phyloP scores from a whole-genome alignment of 2,329 filamentous ascomycete genomes.

The Coniochaeta prunicola region DNA sequence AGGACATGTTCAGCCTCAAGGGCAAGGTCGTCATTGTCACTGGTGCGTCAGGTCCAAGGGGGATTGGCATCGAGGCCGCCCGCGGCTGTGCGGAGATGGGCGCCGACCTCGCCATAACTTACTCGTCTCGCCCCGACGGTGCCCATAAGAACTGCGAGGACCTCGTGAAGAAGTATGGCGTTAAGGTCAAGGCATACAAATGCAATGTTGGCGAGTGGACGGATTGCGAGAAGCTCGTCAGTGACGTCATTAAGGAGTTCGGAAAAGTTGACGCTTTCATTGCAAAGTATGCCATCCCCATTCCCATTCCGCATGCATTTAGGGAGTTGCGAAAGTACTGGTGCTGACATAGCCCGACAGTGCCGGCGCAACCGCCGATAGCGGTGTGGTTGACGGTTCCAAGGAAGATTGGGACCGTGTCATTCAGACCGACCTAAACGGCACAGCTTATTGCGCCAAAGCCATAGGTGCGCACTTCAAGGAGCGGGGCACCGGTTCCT shows the following conservation, averaged over 20 bases:
- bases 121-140: slow-evolving; percentile 61
- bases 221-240: slow-evolving; percentile 44
- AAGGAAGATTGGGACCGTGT: slow-evolving; percentile 62
- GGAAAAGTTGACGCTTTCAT: slow-evolving; percentile 68
- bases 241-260: slow-evolving; percentile 65
- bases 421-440: slow-evolving; percentile 56
- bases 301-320: neutral
- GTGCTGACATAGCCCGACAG: slow-evolving; percentile 16
- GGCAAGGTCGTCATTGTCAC: slow-evolving; percentile 66
- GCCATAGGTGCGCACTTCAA: slow-evolving; percentile 58
- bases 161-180: slow-evolving; percentile 57
- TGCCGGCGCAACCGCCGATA: slow-evolving; percentile 63
- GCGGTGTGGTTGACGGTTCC: slow-evolving; percentile 59
- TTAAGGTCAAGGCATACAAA: slow-evolving; percentile 58
- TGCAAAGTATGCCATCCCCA: slow-evolving; percentile 57
- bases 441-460: slow-evolving; percentile 63
- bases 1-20: slow-evolving; percentile 65
- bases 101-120: slow-evolving; percentile 64
- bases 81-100: slow-evolving; percentile 65
- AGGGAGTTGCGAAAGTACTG: neutral
- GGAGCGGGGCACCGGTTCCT: slow-evolving; percentile 54
- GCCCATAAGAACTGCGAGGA: slow-evolving; percentile 60
- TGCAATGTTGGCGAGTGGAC: slow-evolving; percentile 48
- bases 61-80: slow-evolving; percentile 64
- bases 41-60: slow-evolving; percentile 61